Evolutionary conservation across 768 basidiomycete genomes (phyloP).

Genomic region (Leccinellum luteum): DNA sequence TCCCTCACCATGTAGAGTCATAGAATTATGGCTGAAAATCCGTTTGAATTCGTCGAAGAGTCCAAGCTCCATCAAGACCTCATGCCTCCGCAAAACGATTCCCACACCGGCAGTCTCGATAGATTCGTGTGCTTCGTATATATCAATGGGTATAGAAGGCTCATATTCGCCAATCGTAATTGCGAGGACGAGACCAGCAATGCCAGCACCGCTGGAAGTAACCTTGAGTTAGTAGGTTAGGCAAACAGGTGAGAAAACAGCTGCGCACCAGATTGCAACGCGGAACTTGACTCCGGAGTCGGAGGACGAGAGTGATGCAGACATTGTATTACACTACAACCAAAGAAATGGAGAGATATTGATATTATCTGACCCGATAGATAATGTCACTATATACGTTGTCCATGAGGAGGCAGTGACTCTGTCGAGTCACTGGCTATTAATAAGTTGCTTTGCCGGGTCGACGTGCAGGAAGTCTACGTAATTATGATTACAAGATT

Average conservation of each 20-base stretch:
- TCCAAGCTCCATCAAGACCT: constrained; percentile 41
- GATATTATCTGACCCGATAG: no score
- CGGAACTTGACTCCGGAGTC: constrained; percentile 9
- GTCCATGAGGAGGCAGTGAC: no score
- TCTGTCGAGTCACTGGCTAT: no score
- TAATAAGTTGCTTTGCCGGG: no score
- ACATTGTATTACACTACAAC: not conserved
- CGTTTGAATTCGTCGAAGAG: constrained; percentile 33
- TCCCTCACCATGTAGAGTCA: constrained; percentile 13
- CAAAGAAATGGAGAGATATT: not conserved
- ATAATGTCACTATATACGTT: no score
- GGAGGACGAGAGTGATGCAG: not conserved
- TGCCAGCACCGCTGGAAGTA: constrained; percentile 35
- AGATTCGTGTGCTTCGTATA: constrained; percentile 46
- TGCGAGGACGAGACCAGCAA: constrained; percentile 44
- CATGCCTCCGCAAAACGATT: constrained; percentile 44
- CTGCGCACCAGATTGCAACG: constrained; percentile 23
- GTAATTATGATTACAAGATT: no score
- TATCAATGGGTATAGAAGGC: constrained; percentile 33
- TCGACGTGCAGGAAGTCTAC: no score
- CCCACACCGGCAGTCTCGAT: constrained; percentile 41
- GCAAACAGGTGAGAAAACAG: not conserved
- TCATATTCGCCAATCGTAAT: constrained; percentile 34
- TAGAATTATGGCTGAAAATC: constrained; percentile 13
- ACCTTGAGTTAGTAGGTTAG: not conserved